A percentile compares a stretch with the other conserved stretches of the same genome.
Evolutionary conservation across 73 alveolate genomes (phyloP).

Genomic region (Paramecium biaurelia): DNA sequence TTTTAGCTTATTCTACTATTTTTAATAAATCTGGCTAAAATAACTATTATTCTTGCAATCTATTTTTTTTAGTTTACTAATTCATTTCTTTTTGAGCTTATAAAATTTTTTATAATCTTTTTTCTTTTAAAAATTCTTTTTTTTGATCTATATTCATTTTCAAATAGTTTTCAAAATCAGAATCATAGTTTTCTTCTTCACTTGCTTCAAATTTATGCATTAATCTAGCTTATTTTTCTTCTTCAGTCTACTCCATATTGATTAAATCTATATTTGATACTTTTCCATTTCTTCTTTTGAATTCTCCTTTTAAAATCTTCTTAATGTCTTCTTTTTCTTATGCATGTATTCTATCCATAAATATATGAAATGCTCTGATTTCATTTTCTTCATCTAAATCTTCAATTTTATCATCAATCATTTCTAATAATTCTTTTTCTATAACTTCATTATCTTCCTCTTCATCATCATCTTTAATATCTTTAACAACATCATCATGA

Average conservation of each 20-base stretch:
- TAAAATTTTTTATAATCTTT: not conserved
- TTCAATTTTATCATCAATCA: constrained; percentile 11
- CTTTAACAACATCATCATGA: constrained; percentile 39
- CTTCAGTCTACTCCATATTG: not conserved
- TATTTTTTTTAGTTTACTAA: not conserved
- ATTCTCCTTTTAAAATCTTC: constrained; percentile 12
- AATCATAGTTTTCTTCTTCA: constrained; percentile 31
- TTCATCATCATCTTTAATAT: not conserved
- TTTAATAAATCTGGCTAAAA: not conserved
- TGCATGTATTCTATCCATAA: not conserved
- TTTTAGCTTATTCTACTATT: not conserved
- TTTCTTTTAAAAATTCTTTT: not conserved
- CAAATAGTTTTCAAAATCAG: not conserved
- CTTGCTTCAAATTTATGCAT: not conserved
- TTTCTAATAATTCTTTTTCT: not conserved
- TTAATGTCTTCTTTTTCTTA: constrained; percentile 2
- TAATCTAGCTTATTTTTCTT: not conserved
- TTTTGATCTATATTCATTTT: not conserved
- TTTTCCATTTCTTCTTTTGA: constrained; percentile 6
- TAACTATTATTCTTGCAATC: not conserved
- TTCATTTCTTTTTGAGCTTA: not conserved
- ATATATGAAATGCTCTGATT: not conserved
- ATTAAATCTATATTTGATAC: not conserved
- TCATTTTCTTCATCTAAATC: constrained; percentile 40
- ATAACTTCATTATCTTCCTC: not conserved